phyloP scores from a whole-genome alignment of 345 rosid species.

The Camelina neglecta region DNA sequence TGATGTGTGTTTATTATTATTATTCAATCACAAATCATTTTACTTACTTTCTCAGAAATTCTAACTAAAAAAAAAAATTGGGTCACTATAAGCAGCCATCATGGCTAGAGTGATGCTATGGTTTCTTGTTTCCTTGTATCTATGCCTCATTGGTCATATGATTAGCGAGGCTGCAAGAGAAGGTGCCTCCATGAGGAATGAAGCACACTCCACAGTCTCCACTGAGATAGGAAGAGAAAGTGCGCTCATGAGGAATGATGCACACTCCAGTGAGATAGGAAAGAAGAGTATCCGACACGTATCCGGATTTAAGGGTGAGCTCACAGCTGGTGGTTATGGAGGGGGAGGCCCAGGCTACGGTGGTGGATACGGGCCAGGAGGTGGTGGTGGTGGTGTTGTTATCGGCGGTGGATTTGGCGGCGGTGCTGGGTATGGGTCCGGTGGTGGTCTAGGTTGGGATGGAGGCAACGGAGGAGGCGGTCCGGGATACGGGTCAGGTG shows the following conservation, averaged over 20 bases:
- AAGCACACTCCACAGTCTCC: constrained; percentile 1
- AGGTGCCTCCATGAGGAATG: constrained; percentile 29
- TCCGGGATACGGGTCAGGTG: constrained; percentile 39
- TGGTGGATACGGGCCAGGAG: constrained; percentile 46
- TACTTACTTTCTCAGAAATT: constrained; percentile 26
- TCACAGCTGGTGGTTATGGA: constrained; percentile 44
- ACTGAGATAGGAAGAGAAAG: constrained; percentile 19
- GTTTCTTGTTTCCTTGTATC: constrained; percentile 40
- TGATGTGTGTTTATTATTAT: not conserved
- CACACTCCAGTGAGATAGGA: constrained; percentile 16
- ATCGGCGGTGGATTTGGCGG: constrained; percentile 42
- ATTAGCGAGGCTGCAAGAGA: constrained; percentile 44
- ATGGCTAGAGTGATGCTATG: constrained; percentile 38
- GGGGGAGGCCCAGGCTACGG: constrained; percentile 36
- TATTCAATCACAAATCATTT: constrained; percentile 10
- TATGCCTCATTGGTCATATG: constrained; percentile 40
- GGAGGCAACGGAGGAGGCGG: constrained; percentile 39
- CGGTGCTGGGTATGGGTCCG: constrained; percentile 28
- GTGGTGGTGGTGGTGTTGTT: constrained; percentile 39
- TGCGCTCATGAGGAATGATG: not conserved
- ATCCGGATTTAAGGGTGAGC: constrained; percentile 31
- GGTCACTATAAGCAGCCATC: constrained; percentile 27
- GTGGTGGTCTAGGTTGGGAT: constrained; percentile 42
- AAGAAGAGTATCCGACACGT: constrained; percentile 36
- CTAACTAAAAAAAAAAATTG: not conserved